Evolutionary conservation across 2,329 filamentous ascomycete species (phyloP).

Genomic region (Monosporascus sp.): DNA sequence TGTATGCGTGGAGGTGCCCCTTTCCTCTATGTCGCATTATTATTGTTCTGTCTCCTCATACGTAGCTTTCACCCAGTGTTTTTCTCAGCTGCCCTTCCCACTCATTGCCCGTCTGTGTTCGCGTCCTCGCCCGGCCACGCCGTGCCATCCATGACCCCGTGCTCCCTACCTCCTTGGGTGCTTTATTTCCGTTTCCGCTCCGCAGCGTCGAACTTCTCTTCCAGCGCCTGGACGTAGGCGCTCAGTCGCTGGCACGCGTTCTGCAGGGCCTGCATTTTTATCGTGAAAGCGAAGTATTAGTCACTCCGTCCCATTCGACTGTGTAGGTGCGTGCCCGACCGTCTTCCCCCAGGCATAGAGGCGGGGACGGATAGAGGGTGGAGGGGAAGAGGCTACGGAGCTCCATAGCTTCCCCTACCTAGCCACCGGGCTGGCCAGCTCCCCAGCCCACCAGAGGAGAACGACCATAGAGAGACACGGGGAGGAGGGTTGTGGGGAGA

Average conservation of each 20-base stretch:
- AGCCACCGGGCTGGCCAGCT: no score
- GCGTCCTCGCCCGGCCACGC: constrained; percentile 2
- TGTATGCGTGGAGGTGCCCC: no score
- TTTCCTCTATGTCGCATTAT: constrained; percentile 10
- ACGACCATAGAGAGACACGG: neutral
- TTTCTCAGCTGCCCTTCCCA: constrained; percentile 2
- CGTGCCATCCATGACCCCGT: neutral
- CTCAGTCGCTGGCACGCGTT: constrained; percentile 80
- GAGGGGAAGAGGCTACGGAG: no score
- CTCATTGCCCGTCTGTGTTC: neutral
- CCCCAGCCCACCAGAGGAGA: no score
- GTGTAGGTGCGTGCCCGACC: no score
- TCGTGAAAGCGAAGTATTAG: no score
- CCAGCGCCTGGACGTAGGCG: constrained; percentile 74
- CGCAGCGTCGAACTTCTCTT: constrained; percentile 68
- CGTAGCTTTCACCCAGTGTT: neutral
- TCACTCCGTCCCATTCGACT: no score
- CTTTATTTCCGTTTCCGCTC: constrained; percentile 61
- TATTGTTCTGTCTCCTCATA: constrained; percentile 1
- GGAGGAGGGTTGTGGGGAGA: neutral
- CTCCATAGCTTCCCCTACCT: no score
- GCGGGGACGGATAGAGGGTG: no score
- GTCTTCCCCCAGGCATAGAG: no score
- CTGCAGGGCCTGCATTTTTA: constrained; percentile 66
- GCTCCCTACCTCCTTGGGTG: neutral